Base-by-base conservation (phyloP, 108 stramenopile genomes). In the Conticribra guillardii region DNA sequence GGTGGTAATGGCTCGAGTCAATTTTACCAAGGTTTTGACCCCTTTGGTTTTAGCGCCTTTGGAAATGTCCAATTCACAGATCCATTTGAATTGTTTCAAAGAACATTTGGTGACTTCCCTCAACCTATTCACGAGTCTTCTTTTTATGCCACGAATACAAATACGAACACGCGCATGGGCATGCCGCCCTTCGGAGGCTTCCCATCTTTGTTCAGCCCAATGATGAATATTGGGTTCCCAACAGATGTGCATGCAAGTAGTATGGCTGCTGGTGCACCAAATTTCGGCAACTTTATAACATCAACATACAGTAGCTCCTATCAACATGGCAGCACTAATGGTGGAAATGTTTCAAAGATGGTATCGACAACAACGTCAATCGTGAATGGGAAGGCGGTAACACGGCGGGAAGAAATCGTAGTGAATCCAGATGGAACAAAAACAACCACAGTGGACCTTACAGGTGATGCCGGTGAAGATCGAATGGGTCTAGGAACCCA, bases 21-120 rank as follows among this genome's bases (percentile, higher is more conserved):
- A 44, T 73, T 73, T 27, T 47, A 24, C 32, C 45, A 3, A 26
- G 32, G 28, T 22, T 65, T 72, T 28, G 67, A 68, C 68, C 57
- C 46, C 0, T 68, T 68, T 48, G 66, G 57, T 19, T 67, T 67
- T 21, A 66, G 73, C 3, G 28, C 66, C 0, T 68, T 68, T 59
- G 66, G 46, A 4, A 31, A 18, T 27, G 34, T 60, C 37, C 30
- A 58, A 4, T 74, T 74, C 30, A 51, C 60, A 18, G 75, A 76
- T 64, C 75, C 75, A 3, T 76, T 76, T 18, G 75, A 76, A 30
- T 46, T 76, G 2, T 76, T 76, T 67, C 44, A 32, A 46, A 7
- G 54, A 31, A 53, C 61, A 9, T 76, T 76, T 31, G 69, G 61
- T 5, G 29, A 33, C 22, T 30, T 21, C 16, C 11, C 49, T 26